These are phyloP conservation scores for Pholiota microspora DNA, from an alignment of 768 basidiomycete genomes.

Conservation along the genomic window DNA sequence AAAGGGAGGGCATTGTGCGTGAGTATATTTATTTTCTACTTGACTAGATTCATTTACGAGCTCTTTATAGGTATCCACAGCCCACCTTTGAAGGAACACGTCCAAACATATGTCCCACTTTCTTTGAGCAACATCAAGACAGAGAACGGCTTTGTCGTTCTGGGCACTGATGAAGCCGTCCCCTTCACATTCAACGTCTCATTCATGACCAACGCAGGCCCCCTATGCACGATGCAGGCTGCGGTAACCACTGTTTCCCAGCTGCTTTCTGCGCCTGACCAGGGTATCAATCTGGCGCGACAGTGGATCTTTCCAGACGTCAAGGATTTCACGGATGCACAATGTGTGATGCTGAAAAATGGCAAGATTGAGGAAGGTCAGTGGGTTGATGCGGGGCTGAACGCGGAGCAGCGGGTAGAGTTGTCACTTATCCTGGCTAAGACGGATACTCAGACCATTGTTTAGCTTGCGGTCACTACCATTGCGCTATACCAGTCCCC, in stretches of 20 bases:
- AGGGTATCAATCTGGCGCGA: constrained; percentile 28
- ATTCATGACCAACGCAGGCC: constrained; percentile 44
- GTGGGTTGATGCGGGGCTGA: constrained; percentile 47
- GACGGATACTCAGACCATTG: not conserved
- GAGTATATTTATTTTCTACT: constrained; percentile 20
- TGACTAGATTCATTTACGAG: not conserved
- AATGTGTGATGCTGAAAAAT: constrained; percentile 19
- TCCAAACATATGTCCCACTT: constrained; percentile 32
- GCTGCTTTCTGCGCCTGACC: constrained; percentile 19
- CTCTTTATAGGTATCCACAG: constrained; percentile 35
- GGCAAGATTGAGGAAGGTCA: constrained; percentile 27
- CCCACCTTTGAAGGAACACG: constrained; percentile 37
- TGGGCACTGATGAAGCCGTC: constrained; percentile 33
- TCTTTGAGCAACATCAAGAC: constrained; percentile 17
- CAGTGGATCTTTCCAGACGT: constrained; percentile 46
- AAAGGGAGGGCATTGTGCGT: constrained; percentile 47
- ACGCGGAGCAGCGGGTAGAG: constrained; percentile 42
- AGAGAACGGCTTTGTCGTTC: constrained; percentile 23
- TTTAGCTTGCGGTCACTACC: constrained; percentile 41
- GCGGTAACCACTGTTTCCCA: constrained; percentile 30
- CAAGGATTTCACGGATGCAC: constrained; percentile 25
- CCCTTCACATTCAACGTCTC: constrained; percentile 46
- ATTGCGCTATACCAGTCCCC: constrained; percentile 41
- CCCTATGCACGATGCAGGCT: constrained; percentile 41
- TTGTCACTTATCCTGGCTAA: not conserved